phyloP scores from a whole-genome alignment of 164 flowering plant species.

The Sedum album region DNA sequence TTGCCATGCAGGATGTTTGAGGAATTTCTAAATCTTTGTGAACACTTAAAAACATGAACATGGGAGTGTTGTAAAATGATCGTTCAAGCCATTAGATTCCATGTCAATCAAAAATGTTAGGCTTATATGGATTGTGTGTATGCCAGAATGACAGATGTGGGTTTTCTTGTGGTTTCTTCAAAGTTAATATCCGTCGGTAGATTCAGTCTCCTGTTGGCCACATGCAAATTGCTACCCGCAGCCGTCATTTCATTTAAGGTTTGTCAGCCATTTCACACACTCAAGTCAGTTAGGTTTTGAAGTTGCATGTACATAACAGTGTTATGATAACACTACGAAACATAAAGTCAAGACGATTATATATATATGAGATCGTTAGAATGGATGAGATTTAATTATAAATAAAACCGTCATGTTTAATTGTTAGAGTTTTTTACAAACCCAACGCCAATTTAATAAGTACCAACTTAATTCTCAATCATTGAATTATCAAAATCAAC shows the following conservation, averaged over 20 bases:
- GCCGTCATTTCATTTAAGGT: slow-evolving; percentile 1
- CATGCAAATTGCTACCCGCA: not conserved
- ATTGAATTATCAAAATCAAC: too few species aligned
- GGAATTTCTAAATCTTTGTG: too few species aligned
- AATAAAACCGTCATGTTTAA: too few species aligned
- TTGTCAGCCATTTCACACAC: not conserved
- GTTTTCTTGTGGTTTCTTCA: not conserved
- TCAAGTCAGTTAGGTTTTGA: not conserved
- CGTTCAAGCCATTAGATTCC: not conserved
- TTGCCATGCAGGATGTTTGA: too few species aligned
- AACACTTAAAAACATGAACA: too few species aligned
- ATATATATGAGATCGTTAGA: too few species aligned
- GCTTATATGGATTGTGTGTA: not conserved
- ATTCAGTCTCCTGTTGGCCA: not conserved
- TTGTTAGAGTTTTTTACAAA: too few species aligned
- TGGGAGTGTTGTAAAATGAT: not conserved
- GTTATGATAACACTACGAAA: too few species aligned
- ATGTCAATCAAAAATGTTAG: not conserved
- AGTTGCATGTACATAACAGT: not conserved
- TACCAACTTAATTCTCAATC: too few species aligned
- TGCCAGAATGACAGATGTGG: not conserved
- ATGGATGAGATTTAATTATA: too few species aligned
- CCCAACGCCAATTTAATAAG: too few species aligned
- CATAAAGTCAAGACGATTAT: too few species aligned
- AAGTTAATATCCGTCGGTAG: not conserved